Evolutionary conservation across 176 grass and related monocot species (phyloP), one percentile per base, ranked within the genome.

Genomic region (Pharus latifolius): DNA sequence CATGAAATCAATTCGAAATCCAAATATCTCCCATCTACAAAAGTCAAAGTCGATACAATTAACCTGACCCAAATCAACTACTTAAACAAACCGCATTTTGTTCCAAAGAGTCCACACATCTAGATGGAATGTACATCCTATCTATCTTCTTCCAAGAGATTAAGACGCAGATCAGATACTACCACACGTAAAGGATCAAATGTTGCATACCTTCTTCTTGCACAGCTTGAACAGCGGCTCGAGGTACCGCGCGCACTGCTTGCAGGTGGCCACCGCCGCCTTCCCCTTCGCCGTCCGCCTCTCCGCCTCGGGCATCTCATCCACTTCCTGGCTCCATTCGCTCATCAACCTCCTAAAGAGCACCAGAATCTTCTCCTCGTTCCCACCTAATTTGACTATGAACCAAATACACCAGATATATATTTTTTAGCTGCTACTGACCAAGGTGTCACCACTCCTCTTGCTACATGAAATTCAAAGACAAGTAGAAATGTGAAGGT

Each of bases 201-300:
- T 50, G 24, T 0, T 12, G 1, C 34, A 32, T 74, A 95, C 91
- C 87, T 88, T 91, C 56, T 65, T 96, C 70, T 71, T 80, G 78
- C 91, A 91, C 10, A 88, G 83, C 45, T 68, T 85, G 78, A 96
- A 96, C 31, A 96, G 71, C 7, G 84, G 87, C 19, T 88, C 77
- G 44, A 96, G 82, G 57, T 96, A 88, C 43, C 87, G 81, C 25
- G 82, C 84, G 56, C 92, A 96, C 71, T 88, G 82, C 61, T 91
- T 91, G 77, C 54, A 91, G 51, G 87, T 91, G 59, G 88, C 87
- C 11, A 85, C 75, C 53, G 55, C 73, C 4, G 82, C 80, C 74
- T 96, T 96, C n/a, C 87, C 91, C 58, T 78, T 91, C 7, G 87
- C 84, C 8, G 84, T 91, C 56, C 81, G 85, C 40, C 83, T 78